A percentile compares a stretch with the other conserved stretches of the same genome.
phyloP scores from a whole-genome alignment of 768 basidiomycete species.

The Scleroderma citrinum region DNA sequence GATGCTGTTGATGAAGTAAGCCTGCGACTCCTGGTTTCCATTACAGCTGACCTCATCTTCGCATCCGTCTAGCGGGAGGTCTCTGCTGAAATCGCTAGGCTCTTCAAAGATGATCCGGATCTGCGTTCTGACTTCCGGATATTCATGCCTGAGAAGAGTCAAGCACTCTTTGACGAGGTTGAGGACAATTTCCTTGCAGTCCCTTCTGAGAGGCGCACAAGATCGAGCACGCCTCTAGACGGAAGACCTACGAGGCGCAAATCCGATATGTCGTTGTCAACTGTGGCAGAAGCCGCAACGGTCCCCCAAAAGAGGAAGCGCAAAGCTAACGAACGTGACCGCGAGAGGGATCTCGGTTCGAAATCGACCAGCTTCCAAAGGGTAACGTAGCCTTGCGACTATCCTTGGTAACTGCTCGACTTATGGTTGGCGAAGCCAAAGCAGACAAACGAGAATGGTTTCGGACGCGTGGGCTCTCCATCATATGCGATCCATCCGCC shows the following conservation, averaged over 20 bases:
- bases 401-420: neutral
- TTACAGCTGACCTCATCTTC: neutral
- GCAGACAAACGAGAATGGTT: constrained; percentile 15
- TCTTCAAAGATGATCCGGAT: constrained; percentile 76
- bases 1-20: constrained; percentile 57
- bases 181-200: constrained; percentile 25
- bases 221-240: constrained; percentile 30
- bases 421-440: constrained; percentile 12
- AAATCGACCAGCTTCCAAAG: constrained; percentile 19
- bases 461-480: constrained; percentile 21
- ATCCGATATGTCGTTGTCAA: constrained; percentile 40
- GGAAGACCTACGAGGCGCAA: constrained; percentile 36
- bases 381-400: constrained; percentile 10
- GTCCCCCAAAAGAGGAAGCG: constrained; percentile 67
- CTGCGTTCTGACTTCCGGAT: constrained; percentile 66
- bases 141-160: constrained; percentile 64
- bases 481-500: constrained; percentile 15
- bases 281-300: constrained; percentile 31
- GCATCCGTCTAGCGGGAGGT: constrained; percentile 51
- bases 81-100: constrained; percentile 55
- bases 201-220: constrained; percentile 27
- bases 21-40: constrained; percentile 4
- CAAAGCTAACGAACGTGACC: constrained; percentile 42
- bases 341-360: constrained; percentile 29
- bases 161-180: constrained; percentile 43